Evolutionary conservation across 2,329 filamentous ascomycete genomes (phyloP), one percentile per base, ranked within the genome.

Genomic region (Aspergillus clavatus): DNA sequence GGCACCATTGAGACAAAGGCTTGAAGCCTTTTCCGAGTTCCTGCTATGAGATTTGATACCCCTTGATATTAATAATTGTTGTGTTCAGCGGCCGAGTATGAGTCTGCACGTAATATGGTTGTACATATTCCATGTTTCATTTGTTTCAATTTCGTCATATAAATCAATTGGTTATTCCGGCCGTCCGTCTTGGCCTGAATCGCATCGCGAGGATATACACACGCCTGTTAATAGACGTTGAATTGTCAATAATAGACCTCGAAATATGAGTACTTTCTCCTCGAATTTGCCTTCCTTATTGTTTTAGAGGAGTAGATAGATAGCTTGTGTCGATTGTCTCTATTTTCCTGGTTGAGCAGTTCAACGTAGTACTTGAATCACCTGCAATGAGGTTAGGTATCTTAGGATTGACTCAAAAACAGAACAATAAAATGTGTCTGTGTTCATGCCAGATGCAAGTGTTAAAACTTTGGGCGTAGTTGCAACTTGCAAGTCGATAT

Each of bases 1-100:
- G 28, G 18, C 5, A 37, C 40, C n/a, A 27, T 47, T 26, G 47
- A 54, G 22, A 42, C 51, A n/a, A 56, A 56, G 46, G 48, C 21
- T 33, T 49, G 42, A 28, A 43, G 33, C 18, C 16, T 35, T n/a
- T 7, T 21, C 29, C 8, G 14, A 18, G 7, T 35, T 18, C 6
- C 18, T 35, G 11, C 16, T n/a, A n/a, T n/a, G 18, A 11, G 8
- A 16, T 19, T 11, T 35, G 31, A 35, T 35, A 35, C 31, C 31
- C 31, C 19, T 10, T 18, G n/a, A n/a, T 18, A 2, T 21, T 35
- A 21, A 35, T 35, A 21, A 35, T 12, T 8, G 18, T 21, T 28
- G 26, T 28, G 7, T n/a, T 11, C 26, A 28, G 7, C 11, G 10
- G 11, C 12, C 23, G 23, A 26, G 23, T 28, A 7, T 35, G 4